A percentile compares a stretch with the other conserved stretches of the same genome.
Conservation (phyloP, 2,329 filamentous ascomycete genomes). For the Colletotrichum sp. region DNA sequence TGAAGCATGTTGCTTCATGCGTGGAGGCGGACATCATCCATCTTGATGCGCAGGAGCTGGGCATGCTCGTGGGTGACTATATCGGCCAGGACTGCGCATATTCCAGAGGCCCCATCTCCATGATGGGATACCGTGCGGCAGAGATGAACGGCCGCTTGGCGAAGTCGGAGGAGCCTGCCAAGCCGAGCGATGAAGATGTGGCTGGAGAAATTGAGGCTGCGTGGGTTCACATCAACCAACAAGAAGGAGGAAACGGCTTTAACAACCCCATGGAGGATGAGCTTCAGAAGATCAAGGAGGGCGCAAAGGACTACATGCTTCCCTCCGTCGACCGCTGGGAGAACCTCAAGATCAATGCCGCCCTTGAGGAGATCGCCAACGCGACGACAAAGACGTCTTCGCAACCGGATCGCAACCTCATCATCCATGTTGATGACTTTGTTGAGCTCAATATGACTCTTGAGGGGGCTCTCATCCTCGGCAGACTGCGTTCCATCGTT, state of each 20-base stretch:
- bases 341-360: conserved; percentile 63
- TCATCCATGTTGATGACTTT: conserved; percentile 83
- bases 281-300: conserved; percentile 46
- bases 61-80: conserved; percentile 72
- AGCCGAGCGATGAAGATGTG: conserved; percentile 34
- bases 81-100: conserved; percentile 65
- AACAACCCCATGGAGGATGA: conserved; percentile 46
- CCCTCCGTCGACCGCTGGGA: conserved; percentile 59
- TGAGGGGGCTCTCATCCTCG: conserved; percentile 73
- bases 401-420: conserved; percentile 52
- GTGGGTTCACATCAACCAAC: conserved; percentile 24
- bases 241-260: conserved; percentile 24
- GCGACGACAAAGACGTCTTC: not conserved
- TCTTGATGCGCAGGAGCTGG: conserved; percentile 72
- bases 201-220: conserved; percentile 28
- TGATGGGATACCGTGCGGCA: conserved; percentile 61
- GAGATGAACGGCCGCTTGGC: conserved; percentile 59
- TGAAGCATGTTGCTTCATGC: conserved; percentile 66
- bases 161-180: conserved; percentile 49
- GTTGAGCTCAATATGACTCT: conserved; percentile 74
- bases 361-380: conserved; percentile 57
- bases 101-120: conserved; percentile 52
- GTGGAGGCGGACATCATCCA: conserved; percentile 71
- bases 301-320: conserved; percentile 30
- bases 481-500: conserved; percentile 72